Base-by-base conservation (phyloP, 2,329 filamentous ascomycete genomes). In the Ceratocystis diversiconidia region DNA sequence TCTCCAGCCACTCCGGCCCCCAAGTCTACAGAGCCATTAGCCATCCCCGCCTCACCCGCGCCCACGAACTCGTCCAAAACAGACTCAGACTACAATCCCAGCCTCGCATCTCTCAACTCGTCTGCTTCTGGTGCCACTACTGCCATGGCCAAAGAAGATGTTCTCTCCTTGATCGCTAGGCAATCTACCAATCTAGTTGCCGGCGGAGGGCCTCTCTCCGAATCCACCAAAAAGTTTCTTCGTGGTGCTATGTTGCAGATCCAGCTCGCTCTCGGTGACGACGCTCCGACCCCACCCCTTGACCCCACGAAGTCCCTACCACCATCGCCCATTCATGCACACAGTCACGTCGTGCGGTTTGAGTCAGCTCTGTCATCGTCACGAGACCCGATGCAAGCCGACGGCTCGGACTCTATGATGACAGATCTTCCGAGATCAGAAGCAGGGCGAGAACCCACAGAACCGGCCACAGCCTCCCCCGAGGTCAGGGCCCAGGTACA, bases 81-180 rank as follows among this genome's bases (percentile, higher is more conserved):
- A 5, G 65, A 66, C 17, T 41, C 61, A 2, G 65, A 66, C 46
- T 61, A 57, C 52, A 61, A 61, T 19, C 32, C 44, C n/a, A 62
- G 25, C 44, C 25, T 50, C 8, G n/a, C 43, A 12, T 62, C 22
- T 6, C 61, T 50, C 36, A 25, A 28, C 15, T 50, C 61, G 19
- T 64, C 63, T 6, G n/a, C 50, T 25, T 12, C 22, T 7, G 48
- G 8, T 41, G 36, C 36, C 36, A 30, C 22, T 12, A 17, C 43
- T n/a, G 17, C 52, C 41, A 46, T 25, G 41, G 46, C 30, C 44
- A 50, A 60, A 36, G 74, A 77, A 1, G 71, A 70, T 32, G 70
- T 80, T n/a, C 69, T 83, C 28, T 72, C 77, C 7, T 69, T 82
- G 64, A 81, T 83, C 72, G 77, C 79, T n/a, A 77, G 75, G 52